Base-by-base conservation (phyloP, 2,329 filamentous ascomycete species). In the Ophiocordyceps unilateralis region DNA sequence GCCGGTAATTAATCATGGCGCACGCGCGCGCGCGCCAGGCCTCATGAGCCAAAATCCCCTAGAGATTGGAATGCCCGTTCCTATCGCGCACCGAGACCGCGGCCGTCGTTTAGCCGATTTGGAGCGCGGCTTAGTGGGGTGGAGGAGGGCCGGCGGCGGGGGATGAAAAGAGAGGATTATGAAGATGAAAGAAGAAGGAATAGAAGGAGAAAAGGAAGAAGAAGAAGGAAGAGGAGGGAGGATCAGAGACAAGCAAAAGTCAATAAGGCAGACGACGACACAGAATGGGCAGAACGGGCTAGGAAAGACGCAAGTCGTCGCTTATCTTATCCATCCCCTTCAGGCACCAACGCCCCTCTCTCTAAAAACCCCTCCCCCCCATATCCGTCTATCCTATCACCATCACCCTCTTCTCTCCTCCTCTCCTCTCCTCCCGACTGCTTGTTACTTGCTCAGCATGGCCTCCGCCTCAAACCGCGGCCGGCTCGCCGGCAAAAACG, bases 401-500 rank as follows among this genome's bases (percentile, higher is more conserved):
- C 32, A 17, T 17, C 15, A n/a, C 10, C 26, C 10, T 34, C 32
- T 34, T 34, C 32, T 17, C 32, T 7, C 15, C 32, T 17, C 15
- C 32, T 17, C 15, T 34, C 10, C 26, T 17, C 32, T 9, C 15
- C 6, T 10, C 24, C 4, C 4, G 24, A 10, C 24, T 26, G 9
- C 24, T 10, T 26, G 9, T 10, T 8, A 8, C 3, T 12, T 23
- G 21, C 36, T 38, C 22, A 45, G 4, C 15, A 59, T 58, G 55
- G 51, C 51, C 40, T 39, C 42, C 12, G 53, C 59, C 43, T 43
- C 50, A 45, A 51, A 53, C 30, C 53, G 56, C 41, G 72, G 72
- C 51, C 72, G 73, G 54, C 64, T 77, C 21, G 63, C 67, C 34
- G 73, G 72, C 60, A 77, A 77, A 62, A 77, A 76, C 56, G 70